Percentiles rank a stretch among this genome's conserved stretches.
phyloP scores from a whole-genome alignment of 371 early-diverging fungal genomes.

The Nematocida ironsii region DNA sequence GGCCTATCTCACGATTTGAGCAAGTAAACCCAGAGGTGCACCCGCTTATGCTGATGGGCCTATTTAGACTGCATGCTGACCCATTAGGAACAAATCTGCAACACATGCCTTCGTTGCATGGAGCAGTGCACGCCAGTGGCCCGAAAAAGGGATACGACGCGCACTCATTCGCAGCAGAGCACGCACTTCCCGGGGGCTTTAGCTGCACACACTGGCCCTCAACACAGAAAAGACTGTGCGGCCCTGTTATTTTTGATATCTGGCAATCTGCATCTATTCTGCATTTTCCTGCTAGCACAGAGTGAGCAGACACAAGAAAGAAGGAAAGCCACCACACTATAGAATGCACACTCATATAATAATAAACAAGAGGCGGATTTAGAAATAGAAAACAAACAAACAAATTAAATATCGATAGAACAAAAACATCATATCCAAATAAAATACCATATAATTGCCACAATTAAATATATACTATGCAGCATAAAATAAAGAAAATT shows the following conservation, averaged over 20 bases:
- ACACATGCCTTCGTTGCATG: slow-evolving; percentile 65
- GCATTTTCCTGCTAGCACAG: slow-evolving; percentile 42
- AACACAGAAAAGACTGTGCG: slow-evolving; percentile 69
- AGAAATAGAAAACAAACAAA: slow-evolving; percentile 14
- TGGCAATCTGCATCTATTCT: slow-evolving; percentile 67
- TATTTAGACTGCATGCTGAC: slow-evolving; percentile 61
- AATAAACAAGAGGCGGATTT: not conserved
- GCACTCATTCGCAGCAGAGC: slow-evolving; percentile 67
- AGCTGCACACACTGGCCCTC: slow-evolving; percentile 65
- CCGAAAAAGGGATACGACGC: slow-evolving; percentile 70
- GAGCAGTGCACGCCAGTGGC: slow-evolving; percentile 69
- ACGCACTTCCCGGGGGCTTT: slow-evolving; percentile 61
- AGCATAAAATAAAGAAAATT: too few species aligned
- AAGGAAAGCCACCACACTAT: not conserved
- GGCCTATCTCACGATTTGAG: slow-evolving; percentile 53
- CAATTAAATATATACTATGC: too few species aligned
- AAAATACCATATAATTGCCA: too few species aligned
- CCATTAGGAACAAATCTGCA: slow-evolving; percentile 68
- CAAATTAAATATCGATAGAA: not conserved
- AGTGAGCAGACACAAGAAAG: not conserved
- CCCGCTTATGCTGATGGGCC: slow-evolving; percentile 67
- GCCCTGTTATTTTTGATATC: slow-evolving; percentile 59
- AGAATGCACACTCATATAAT: slow-evolving; percentile 2
- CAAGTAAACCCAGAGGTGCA: slow-evolving; percentile 67
- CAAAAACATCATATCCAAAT: not conserved